Conservation (phyloP, 495 filamentous ascomycete species). For the Arthonia radiata region DNA sequence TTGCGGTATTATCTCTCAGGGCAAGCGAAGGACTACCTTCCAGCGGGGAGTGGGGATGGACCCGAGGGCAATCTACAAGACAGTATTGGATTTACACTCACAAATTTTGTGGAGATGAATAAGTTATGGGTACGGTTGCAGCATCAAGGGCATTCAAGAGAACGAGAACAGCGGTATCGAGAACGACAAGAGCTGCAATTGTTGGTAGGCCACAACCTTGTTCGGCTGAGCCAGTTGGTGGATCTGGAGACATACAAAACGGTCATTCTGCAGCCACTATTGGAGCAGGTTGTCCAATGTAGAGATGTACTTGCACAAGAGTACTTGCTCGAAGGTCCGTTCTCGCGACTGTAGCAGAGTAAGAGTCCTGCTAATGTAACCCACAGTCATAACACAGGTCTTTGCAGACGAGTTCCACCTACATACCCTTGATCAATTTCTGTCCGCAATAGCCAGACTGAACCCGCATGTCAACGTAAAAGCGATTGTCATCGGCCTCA, state of each 20-base stretch:
- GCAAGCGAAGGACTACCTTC: slow-evolving; percentile 73
- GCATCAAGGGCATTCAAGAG: slow-evolving; percentile 89
- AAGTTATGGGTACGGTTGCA: slow-evolving; percentile 96
- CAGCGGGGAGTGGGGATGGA: slow-evolving; percentile 61
- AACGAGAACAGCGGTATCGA: slow-evolving; percentile 76
- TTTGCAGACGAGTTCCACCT: slow-evolving; percentile 97
- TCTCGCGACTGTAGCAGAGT: not conserved
- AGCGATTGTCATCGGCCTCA: slow-evolving; percentile 89
- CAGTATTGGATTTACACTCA: slow-evolving; percentile 88
- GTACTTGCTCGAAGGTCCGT: slow-evolving; percentile 67
- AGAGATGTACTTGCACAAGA: slow-evolving; percentile 92
- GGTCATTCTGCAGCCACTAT: slow-evolving; percentile 62
- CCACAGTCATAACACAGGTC: slow-evolving; percentile 79
- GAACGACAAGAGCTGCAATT: slow-evolving; percentile 88
- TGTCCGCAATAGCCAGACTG: slow-evolving; percentile 70
- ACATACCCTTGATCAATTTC: slow-evolving; percentile 80
- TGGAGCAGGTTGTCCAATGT: slow-evolving; percentile 95
- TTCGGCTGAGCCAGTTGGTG: slow-evolving; percentile 82
- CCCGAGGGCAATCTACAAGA: slow-evolving; percentile 91
- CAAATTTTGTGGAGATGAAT: slow-evolving; percentile 99
- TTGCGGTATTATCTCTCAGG: slow-evolving; percentile 86
- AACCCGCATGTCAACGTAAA: slow-evolving; percentile 95
- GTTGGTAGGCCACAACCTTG: slow-evolving; percentile 86
- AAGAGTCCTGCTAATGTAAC: slow-evolving; percentile 7
- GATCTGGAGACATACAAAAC: slow-evolving; percentile 84